phyloP scores from a whole-genome alignment of 257 asterid genomes.

The Fraxinus cuspidata region DNA sequence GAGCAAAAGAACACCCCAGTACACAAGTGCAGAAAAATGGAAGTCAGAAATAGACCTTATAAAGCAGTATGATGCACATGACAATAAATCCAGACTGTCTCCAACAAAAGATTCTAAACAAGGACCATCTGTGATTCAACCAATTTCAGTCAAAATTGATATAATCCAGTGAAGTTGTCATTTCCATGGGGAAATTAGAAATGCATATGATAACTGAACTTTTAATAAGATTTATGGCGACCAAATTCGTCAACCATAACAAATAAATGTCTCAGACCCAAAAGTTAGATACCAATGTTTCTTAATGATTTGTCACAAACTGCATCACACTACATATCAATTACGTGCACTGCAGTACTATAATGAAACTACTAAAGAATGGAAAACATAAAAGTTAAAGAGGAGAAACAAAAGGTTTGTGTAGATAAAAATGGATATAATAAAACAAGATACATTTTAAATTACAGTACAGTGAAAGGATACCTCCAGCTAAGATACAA shows the following conservation, averaged over 20 bases:
- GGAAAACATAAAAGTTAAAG: not conserved
- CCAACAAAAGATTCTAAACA: constrained; percentile 62
- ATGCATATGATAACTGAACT: constrained; percentile 18
- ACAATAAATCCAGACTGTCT: constrained; percentile 58
- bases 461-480: too few species aligned
- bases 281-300: constrained; percentile 16
- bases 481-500: too few species aligned
- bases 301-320: constrained; percentile 1
- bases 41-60: constrained; percentile 58
- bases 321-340: constrained; percentile 1
- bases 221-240: constrained; percentile 16
- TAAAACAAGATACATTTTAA: too few species aligned
- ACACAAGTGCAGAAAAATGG: constrained; percentile 52
- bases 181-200: constrained; percentile 22
- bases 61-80: constrained; percentile 59
- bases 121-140: constrained; percentile 66
- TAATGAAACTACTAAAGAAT: not conserved
- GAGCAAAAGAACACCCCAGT: not conserved
- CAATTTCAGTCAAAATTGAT: constrained; percentile 46
- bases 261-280: constrained; percentile 9
- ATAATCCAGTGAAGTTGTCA: constrained; percentile 31
- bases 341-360: not conserved
- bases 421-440: not conserved
- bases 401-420: constrained; percentile 7
- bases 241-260: constrained; percentile 7